Percentiles rank a stretch among this genome's conserved stretches.
phyloP scores from a whole-genome alignment of 2,329 filamentous ascomycete species.

The Cercospora citrullina region DNA sequence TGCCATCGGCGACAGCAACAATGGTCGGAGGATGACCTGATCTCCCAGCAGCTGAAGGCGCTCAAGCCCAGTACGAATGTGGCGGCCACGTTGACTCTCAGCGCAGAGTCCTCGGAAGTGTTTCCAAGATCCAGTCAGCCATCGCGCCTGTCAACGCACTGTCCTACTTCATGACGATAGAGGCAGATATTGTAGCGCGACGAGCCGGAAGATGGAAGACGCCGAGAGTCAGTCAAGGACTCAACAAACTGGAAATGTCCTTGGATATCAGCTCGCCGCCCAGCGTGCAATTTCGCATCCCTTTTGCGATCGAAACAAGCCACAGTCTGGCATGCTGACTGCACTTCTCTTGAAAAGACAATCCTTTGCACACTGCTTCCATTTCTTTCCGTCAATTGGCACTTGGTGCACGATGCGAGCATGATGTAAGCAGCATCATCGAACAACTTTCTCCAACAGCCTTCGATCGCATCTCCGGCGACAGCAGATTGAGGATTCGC shows the following conservation, averaged over 20 bases:
- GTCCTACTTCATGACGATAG: background rate
- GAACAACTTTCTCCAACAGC: background rate
- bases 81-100: background rate
- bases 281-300: background rate
- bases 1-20: background rate
- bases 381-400: background rate
- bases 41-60: background rate
- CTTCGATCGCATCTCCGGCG: background rate
- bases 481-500: background rate
- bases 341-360: background rate
- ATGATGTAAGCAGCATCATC: slow-evolving; percentile 1
- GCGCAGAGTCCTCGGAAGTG: background rate
- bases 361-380: background rate
- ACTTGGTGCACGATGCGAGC: background rate
- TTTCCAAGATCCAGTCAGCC: background rate
- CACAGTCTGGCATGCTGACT: background rate
- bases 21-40: background rate
- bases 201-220: background rate
- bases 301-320: background rate
- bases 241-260: background rate
- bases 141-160: background rate
- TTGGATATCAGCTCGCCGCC: background rate
- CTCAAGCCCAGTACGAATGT: background rate
- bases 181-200: background rate
- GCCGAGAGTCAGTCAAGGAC: background rate